phyloP scores from a whole-genome alignment of 345 rosid genomes.

The Turritis glabra region DNA sequence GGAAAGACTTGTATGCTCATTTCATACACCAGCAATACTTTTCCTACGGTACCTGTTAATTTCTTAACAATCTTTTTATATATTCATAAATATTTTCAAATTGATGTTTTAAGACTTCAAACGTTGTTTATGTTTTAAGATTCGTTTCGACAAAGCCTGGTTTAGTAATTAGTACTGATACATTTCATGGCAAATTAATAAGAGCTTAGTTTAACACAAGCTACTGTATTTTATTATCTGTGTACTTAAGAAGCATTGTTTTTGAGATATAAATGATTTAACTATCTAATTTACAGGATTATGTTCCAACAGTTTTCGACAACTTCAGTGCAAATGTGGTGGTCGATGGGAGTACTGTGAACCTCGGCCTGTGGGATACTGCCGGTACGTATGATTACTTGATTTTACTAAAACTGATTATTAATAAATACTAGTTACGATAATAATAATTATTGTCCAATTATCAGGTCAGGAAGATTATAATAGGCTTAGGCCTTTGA shows the following conservation, averaged over 20 bases:
- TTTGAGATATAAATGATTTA: background rate
- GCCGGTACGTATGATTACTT: slow-evolving; percentile 58
- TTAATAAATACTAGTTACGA: background rate
- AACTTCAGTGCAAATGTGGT: slow-evolving; percentile 92
- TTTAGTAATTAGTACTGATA: background rate
- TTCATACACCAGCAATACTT: slow-evolving; percentile 77
- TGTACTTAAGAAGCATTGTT: background rate
- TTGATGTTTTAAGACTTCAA: background rate
- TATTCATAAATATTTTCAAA: background rate
- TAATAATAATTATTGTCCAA: background rate
- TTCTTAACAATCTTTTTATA: background rate
- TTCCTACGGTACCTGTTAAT: slow-evolving; percentile 56
- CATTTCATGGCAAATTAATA: background rate
- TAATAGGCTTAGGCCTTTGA: slow-evolving; percentile 74
- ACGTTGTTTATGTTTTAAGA: background rate
- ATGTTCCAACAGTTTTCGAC: slow-evolving; percentile 84
- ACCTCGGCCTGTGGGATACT: slow-evolving; percentile 92
- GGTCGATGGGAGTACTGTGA: slow-evolving; percentile 81
- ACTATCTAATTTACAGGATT: slow-evolving; percentile 44
- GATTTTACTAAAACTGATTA: background rate
- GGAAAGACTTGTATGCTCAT: slow-evolving; percentile 88
- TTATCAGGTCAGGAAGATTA: slow-evolving; percentile 81
- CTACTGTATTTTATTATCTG: background rate
- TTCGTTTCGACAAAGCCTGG: too few species aligned
- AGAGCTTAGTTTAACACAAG: background rate